A percentile compares a stretch with the other conserved stretches of the same genome.
These are phyloP conservation scores for Scheffersomyces illinoinensis DNA, from an alignment of 1,139 yeast genomes.

Conservation along the genomic window DNA sequence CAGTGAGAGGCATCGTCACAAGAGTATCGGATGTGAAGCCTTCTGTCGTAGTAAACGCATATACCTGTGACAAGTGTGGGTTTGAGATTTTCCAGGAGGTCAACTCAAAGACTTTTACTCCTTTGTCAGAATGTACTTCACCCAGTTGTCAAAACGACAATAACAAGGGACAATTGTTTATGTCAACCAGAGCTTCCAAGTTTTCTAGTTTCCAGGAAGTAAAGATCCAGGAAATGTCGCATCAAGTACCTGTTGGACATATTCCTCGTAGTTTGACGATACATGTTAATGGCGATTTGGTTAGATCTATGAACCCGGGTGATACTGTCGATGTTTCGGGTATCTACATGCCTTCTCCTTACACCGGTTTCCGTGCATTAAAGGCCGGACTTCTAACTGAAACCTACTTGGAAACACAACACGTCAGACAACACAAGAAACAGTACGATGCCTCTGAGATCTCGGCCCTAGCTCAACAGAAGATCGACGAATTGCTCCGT, in stretches of 20 bases:
- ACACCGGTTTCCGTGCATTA: conserved; percentile 91
- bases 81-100: conserved; percentile 96
- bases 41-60: conserved; percentile 84
- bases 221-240: conserved; percentile 89
- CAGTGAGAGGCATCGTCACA: conserved; percentile 92
- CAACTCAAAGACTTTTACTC: conserved; percentile 78
- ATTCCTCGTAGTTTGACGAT: conserved; percentile 86
- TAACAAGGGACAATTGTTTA: conserved; percentile 84
- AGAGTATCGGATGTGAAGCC: conserved; percentile 97
- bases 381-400: conserved; percentile 93
- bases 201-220: conserved; percentile 95
- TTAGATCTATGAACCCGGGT: conserved; percentile 88
- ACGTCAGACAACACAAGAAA: conserved; percentile 82
- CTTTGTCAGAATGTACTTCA: conserved; percentile 83
- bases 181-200: conserved; percentile 94
- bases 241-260: conserved; percentile 97
- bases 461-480: conserved; percentile 54
- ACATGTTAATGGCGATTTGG: conserved; percentile 88
- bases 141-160: conserved; percentile 76
- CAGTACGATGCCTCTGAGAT: conserved; percentile 72
- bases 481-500: conserved; percentile 50
- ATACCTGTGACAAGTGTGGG: conserved; percentile 97
- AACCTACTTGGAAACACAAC: conserved; percentile 88
- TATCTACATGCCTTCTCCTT: conserved; percentile 89
- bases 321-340: conserved; percentile 94